Evolutionary conservation across 768 basidiomycete genomes (phyloP).

Genomic region (Mycena metata): DNA sequence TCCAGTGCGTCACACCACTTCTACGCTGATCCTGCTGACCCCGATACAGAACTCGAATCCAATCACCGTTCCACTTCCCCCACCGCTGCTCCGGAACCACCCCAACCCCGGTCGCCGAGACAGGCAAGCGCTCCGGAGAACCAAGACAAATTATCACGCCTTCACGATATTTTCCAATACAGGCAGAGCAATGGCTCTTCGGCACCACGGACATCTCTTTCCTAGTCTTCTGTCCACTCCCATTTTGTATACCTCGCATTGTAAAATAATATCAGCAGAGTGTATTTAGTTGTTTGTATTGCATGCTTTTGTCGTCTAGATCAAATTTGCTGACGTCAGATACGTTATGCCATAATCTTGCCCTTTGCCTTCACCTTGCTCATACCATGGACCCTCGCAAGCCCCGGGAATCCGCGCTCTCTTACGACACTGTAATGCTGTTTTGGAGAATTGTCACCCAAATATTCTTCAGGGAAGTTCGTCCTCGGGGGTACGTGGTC

Average conservation of each 20-base stretch:
- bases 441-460: constrained; percentile 91
- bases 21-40: constrained; percentile 22
- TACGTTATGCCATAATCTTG: too few species aligned
- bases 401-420: constrained; percentile 30
- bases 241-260: constrained; percentile 30
- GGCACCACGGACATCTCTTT: constrained; percentile 44
- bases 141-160: constrained; percentile 77
- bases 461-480: constrained; percentile 96
- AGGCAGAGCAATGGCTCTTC: constrained; percentile 66
- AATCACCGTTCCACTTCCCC: constrained; percentile 59
- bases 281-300: constrained; percentile 27
- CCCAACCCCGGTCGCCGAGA: constrained; percentile 52
- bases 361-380: too few species aligned
- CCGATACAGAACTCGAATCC: constrained; percentile 70
- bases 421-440: constrained; percentile 81
- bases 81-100: constrained; percentile 43
- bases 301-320: constrained; percentile 7
- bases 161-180: constrained; percentile 89
- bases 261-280: constrained; percentile 23
- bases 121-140: constrained; percentile 49
- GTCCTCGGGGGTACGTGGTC: constrained; percentile 91
- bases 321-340: neutral
- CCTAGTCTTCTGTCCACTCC: constrained; percentile 18
- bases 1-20: constrained; percentile 68
- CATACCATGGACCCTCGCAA: neutral